A percentile compares a stretch with the other conserved stretches of the same genome.
Evolutionary conservation across 208 protist species (phyloP).

Genomic region (Trypanosoma rangeli): DNA sequence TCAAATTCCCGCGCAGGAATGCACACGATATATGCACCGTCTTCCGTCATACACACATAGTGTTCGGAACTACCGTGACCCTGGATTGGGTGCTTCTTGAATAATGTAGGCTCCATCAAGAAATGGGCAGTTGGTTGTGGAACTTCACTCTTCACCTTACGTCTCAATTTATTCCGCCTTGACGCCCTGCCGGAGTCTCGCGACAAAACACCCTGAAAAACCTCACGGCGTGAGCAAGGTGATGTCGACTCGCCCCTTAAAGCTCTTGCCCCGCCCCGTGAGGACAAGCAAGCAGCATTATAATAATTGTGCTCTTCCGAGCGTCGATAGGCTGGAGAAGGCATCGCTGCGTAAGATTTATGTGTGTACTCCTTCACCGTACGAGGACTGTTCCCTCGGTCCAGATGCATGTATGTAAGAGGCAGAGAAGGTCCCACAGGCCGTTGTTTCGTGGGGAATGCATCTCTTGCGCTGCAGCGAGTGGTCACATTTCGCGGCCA

Average conservation of each 20-base stretch:
- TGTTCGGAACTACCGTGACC: conserved; percentile 21
- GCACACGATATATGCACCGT: conserved; percentile 41
- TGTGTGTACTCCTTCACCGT: not conserved
- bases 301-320: not conserved
- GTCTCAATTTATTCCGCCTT: conserved; percentile 3
- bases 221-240: not conserved
- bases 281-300: not conserved
- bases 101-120: conserved; percentile 41
- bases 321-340: not conserved
- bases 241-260: not conserved
- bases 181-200: not conserved
- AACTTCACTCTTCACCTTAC: not conserved
- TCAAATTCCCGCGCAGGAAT: conserved; percentile 41
- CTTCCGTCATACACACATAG: conserved; percentile 61
- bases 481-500: not conserved
- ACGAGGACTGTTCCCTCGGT: not conserved
- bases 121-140: not conserved
- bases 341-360: not conserved
- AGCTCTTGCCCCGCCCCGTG: not conserved
- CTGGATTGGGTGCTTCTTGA: conserved; percentile 40
- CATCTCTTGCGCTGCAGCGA: not conserved
- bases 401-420: not conserved
- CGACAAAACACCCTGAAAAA: not conserved
- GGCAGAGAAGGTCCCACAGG: not conserved
- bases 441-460: not conserved